A percentile compares a stretch with the other conserved stretches of the same genome.
These are phyloP conservation scores for Geoglossum cookeanum DNA, from an alignment of 2,329 filamentous ascomycete genomes.

Conservation along the genomic window DNA sequence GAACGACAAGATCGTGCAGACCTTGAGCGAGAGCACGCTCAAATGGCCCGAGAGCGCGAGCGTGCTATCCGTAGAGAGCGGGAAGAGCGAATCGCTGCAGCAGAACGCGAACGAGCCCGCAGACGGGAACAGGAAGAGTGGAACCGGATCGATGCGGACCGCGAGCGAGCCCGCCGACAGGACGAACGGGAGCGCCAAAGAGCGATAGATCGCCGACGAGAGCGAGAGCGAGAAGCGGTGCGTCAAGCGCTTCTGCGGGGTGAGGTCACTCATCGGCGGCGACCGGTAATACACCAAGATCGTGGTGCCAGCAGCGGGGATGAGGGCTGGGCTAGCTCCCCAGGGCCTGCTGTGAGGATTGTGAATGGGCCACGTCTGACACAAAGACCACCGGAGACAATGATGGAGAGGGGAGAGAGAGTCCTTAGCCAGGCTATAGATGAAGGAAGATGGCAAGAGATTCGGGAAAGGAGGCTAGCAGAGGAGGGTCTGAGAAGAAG, in stretches of 20 bases:
- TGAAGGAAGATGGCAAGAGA: neutral
- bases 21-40: neutral
- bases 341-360: neutral
- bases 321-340: neutral
- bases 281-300: neutral
- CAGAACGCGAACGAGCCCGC: neutral
- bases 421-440: neutral
- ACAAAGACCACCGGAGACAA: neutral
- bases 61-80: too few species aligned
- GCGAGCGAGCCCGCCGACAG: neutral
- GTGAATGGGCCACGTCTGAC: neutral
- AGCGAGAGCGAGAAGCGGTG: neutral
- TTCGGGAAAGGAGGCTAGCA: neutral
- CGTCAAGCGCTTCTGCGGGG: neutral
- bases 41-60: neutral
- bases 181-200: neutral
- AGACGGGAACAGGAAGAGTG: neutral
- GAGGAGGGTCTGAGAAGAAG: neutral
- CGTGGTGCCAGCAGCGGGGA: neutral
- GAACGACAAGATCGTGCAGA: too few species aligned
- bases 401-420: neutral
- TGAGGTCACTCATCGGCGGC: neutral
- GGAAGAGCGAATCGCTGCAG: too few species aligned
- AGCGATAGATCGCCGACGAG: neutral
- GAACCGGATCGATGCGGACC: neutral